Conservation (phyloP, 2,329 filamentous ascomycete species). For the Didymella sp. region DNA sequence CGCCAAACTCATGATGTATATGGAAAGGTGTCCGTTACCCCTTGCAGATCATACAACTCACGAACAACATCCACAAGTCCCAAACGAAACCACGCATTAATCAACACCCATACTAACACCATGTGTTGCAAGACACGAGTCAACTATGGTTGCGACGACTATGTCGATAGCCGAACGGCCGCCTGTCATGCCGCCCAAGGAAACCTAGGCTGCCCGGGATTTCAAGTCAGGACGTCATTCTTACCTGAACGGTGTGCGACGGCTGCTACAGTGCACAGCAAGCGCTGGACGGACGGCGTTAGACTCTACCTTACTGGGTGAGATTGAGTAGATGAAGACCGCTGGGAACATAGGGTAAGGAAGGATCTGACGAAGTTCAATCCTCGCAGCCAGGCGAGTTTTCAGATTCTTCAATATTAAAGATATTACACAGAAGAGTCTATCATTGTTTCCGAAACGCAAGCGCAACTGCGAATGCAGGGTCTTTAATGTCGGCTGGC, state of each 20-base stretch:
- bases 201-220: background rate
- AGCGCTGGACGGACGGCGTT: background rate
- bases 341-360: background rate
- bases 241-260: background rate
- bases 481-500: background rate
- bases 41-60: background rate
- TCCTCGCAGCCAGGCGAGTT: conserved; percentile 12
- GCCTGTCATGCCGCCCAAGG: background rate
- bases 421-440: conserved; percentile 10
- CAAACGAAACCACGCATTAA: background rate
- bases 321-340: background rate
- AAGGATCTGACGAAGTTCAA: background rate
- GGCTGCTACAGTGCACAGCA: background rate
- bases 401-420: background rate
- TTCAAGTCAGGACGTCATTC: background rate
- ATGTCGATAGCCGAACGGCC: background rate
- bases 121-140: background rate
- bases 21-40: background rate
- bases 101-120: background rate
- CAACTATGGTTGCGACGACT: background rate
- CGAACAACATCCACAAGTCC: background rate
- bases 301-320: background rate
- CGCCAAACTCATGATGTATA: background rate
- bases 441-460: background rate
- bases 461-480: background rate